phyloP scores from a whole-genome alignment of 352 stramenopile genomes.

The Albugo laibachii region DNA sequence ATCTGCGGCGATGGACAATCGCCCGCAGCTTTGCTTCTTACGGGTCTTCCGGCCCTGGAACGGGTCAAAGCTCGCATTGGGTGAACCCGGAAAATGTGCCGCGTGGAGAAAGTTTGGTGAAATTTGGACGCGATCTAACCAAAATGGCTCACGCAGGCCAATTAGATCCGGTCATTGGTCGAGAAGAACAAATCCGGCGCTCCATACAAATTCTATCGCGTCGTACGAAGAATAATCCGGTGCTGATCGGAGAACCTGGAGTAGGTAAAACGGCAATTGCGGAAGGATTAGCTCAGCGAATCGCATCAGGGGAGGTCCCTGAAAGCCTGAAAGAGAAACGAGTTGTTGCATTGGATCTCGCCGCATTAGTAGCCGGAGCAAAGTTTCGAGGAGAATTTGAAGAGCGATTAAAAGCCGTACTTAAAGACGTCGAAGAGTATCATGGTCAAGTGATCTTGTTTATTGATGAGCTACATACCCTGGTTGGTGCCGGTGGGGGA shows the following conservation, averaged over 20 bases:
- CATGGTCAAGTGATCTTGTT: constrained; percentile 92
- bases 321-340: constrained; percentile 88
- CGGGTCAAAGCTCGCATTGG: constrained; percentile 17
- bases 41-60: not conserved
- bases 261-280: constrained; percentile 92
- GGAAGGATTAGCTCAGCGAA: constrained; percentile 92
- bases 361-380: constrained; percentile 87
- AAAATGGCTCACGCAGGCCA: constrained; percentile 46
- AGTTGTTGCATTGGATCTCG: constrained; percentile 89
- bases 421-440: constrained; percentile 89
- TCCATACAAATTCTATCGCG: constrained; percentile 90
- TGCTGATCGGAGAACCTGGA: constrained; percentile 93
- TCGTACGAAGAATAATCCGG: constrained; percentile 96
- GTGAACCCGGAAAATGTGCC: constrained; percentile 69
- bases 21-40: not conserved
- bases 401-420: constrained; percentile 89
- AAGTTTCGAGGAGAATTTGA: constrained; percentile 95
- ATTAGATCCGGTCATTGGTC: constrained; percentile 86
- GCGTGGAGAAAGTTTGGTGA: constrained; percentile 48
- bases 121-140: constrained; percentile 60
- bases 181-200: constrained; percentile 89
- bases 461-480: constrained; percentile 90
- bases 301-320: constrained; percentile 87
- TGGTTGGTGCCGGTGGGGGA: constrained; percentile 75
- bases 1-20: not conserved